Percentiles rank a stretch among this genome's conserved stretches.
These are phyloP conservation scores for Wickerhamiella australiensis DNA, from an alignment of 805 yeast genomes.

Conservation along the genomic window DNA sequence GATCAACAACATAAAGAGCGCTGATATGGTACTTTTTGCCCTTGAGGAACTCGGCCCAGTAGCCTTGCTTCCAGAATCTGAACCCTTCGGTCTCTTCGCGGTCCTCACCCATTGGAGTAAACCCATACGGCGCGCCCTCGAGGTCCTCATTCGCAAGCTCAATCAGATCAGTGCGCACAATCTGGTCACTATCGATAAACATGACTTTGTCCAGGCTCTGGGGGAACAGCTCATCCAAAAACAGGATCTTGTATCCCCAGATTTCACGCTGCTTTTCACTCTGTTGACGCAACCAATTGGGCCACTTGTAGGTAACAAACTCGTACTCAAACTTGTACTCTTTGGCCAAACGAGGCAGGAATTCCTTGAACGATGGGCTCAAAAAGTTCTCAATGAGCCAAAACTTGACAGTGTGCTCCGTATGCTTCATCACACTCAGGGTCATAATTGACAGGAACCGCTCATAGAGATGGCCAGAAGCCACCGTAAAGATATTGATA, in stretches of 20 bases:
- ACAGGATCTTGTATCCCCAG: conserved; percentile 81
- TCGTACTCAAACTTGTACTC: conserved; percentile 58
- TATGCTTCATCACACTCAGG: conserved; percentile 56
- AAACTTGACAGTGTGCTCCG: conserved; percentile 56
- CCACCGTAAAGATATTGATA: conserved; percentile 68
- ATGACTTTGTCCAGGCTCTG: conserved; percentile 59
- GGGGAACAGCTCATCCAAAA: conserved; percentile 81
- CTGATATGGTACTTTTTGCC: conserved; percentile 64
- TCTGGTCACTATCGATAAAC: conserved; percentile 79
- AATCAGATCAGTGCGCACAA: conserved; percentile 60
- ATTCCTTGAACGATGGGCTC: conserved; percentile 53
- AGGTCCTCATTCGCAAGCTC: conserved; percentile 59
- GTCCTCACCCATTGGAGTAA: conserved; percentile 77
- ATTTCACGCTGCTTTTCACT: conserved; percentile 64
- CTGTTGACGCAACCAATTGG: conserved; percentile 73
- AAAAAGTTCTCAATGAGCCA: conserved; percentile 79
- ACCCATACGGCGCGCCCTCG: conserved; percentile 76
- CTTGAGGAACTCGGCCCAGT: conserved; percentile 61
- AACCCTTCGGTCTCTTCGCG: conserved; percentile 70
- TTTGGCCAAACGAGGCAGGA: conserved; percentile 47
- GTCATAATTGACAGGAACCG: conserved; percentile 67
- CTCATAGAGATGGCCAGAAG: conserved; percentile 73
- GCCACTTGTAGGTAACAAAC: conserved; percentile 83
- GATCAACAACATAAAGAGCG: conserved; percentile 73
- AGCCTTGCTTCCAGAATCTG: conserved; percentile 88